Evolutionary conservation across 2,329 filamentous ascomycete species (phyloP), one percentile per base, ranked within the genome.

Genomic region (Cephalotrichum gorgonifer): DNA sequence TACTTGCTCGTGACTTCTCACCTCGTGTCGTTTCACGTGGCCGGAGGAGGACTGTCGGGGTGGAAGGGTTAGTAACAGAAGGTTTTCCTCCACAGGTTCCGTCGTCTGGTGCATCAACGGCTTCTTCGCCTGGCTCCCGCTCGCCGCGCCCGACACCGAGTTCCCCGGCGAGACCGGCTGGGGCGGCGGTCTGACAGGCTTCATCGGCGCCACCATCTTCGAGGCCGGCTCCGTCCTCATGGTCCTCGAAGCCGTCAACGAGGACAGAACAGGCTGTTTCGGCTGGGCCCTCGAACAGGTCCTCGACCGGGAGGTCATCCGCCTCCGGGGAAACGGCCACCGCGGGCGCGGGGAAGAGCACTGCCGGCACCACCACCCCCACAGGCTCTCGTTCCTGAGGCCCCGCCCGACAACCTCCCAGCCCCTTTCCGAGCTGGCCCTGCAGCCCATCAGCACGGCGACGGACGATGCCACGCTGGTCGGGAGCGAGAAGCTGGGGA

Each of bases 131-230:
- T 84, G 74, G 68, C 66, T 85, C 2, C 83, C 83, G 0, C 62
- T 81, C 2, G 66, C 68, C 23, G 61, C 64, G 6, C 80, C 81
- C 0, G 65, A 58, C 0, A 72, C 72, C 0, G 70, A 73, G 50
- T 85, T 85, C 55, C 42, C 63, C 1, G 68, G 68, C 27, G 81
- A 85, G 60, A 62, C 65, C 1, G 52, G 68, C 7, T 65, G 67
- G 53, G 82, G 69, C 1, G 81, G 78, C 3, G 83, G 81, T 1
- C 70, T 83, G 22, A 79, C 76, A 0, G 80, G 78, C 0, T 79
- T 84, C 55, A 70, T 86, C n/a, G 83, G 83, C 4, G 81, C 81
- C 0, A 83, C 79, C 0, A 64, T 86, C 6, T 86, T 87, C 58
- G 79, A 83, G 54, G 48, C 82, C 4, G 82, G 81, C 0, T 79